Evolutionary conservation across 345 rosid genomes (phyloP), one percentile per base, ranked within the genome.

Genomic region (Syzygium grande): DNA sequence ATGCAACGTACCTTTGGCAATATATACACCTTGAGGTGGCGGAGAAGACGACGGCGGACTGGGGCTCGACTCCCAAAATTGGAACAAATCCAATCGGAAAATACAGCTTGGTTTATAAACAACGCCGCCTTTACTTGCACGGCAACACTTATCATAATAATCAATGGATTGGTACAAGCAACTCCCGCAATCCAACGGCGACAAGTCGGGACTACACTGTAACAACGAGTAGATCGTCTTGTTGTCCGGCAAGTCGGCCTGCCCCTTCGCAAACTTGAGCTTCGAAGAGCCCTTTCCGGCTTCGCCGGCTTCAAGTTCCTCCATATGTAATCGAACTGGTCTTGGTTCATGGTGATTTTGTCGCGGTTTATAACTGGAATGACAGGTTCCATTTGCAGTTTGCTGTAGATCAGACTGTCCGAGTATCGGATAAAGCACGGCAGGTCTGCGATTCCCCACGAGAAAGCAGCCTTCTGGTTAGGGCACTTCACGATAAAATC

Each of bases 171-270:
- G 68, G 51, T 61, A 63, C 9, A 94, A 83, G 83, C 96, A 95
- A 52, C 2, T 1, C 9, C 68, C 85, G 38, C 95, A 94, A 55
- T 90, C 90, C 58, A 23, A 49, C 54, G 52, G 87, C 11, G 92
- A 90, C 23, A 94, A 21, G 78, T 95, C 98, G 19, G 98, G 94
- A 22, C 92, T 90, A 88, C 98, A 94, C 59, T 93, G 94, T 91
- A 92, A 90, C 68, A 94, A 14, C 17, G 92, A 87, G 84, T 91
- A 92, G 21, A 92, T 92, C 23, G 73, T 93, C 10, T 73, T 9
- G 11, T 7, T 68, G 41, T 55, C 25, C 14, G 89, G 65, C 41
- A 89, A 10, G 27, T 56, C 52, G 2, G 92, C 87, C 84, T 90
- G 89, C 27, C 89, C 92, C 46, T 92, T 89, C 8, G 87, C 93